Conservation (phyloP, 208 protist genomes). For the Leishmania major region DNA sequence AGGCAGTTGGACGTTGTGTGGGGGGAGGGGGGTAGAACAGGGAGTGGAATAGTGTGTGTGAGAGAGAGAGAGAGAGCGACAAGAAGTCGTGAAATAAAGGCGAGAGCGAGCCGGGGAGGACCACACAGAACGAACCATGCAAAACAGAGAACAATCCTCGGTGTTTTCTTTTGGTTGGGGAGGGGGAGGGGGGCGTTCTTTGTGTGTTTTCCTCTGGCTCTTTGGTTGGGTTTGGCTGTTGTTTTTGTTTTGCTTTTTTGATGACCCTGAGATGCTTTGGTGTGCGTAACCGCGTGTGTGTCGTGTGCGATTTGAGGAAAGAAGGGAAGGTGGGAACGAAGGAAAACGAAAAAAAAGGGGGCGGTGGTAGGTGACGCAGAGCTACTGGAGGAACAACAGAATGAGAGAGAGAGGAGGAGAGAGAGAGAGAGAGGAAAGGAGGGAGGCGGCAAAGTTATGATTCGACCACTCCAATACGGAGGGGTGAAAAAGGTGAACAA, state of each 20-base stretch:
- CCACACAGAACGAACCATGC: background rate
- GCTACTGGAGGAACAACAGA: background rate
- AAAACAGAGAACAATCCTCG: background rate
- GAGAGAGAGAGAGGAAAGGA: background rate
- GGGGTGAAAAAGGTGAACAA: background rate
- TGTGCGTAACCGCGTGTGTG: background rate
- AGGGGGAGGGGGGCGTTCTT: too few species aligned
- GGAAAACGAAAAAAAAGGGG: background rate
- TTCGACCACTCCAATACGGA: background rate
- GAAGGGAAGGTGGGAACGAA: background rate
- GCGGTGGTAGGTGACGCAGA: background rate
- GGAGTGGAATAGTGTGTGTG: background rate
- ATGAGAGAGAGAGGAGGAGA: too few species aligned
- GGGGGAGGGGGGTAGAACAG: background rate
- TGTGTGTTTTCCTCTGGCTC: background rate
- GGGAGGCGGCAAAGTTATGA: background rate
- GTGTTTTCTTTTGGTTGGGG: background rate
- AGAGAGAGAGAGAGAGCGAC: too few species aligned
- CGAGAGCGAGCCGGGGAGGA: background rate
- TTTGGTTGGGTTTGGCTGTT: background rate
- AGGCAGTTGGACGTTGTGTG: background rate
- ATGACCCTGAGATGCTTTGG: background rate
- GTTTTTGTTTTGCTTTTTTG: background rate
- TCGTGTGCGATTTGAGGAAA: background rate
- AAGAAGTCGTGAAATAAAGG: background rate